phyloP scores from a whole-genome alignment of 2,329 filamentous ascomycete species.

The Fusarium sarcochroum region DNA sequence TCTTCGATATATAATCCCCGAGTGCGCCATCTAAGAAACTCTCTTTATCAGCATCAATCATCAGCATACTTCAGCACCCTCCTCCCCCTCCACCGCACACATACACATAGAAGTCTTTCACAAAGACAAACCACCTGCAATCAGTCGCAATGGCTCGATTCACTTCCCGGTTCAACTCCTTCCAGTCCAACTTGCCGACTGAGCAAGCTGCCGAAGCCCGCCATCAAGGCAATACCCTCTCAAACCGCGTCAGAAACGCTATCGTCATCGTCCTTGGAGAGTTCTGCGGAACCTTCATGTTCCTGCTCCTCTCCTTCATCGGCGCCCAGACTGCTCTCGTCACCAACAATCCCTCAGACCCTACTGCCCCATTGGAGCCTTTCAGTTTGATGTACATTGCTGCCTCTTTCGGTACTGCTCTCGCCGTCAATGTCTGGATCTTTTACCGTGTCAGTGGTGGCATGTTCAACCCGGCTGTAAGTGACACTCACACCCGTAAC shows the following conservation, averaged over 20 bases:
- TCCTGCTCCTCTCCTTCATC: constrained; percentile 62
- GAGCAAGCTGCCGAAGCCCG: constrained; percentile 24
- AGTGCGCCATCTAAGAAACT: constrained; percentile 17
- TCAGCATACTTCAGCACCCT: constrained; percentile 1
- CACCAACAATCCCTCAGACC: constrained; percentile 49
- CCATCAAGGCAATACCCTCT: constrained; percentile 13
- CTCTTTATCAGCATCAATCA: constrained; percentile 10
- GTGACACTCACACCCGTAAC: constrained; percentile 34
- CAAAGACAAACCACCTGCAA: not conserved
- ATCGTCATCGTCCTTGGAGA: constrained; percentile 62
- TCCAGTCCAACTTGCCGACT: constrained; percentile 30
- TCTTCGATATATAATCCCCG: constrained; percentile 34
- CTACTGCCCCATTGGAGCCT: constrained; percentile 50
- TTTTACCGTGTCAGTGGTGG: constrained; percentile 69
- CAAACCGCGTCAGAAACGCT: constrained; percentile 50
- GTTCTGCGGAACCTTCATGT: constrained; percentile 68
- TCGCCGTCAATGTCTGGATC: constrained; percentile 69
- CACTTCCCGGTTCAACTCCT: constrained; percentile 10
- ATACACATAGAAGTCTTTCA: not conserved
- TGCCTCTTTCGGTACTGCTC: constrained; percentile 63
- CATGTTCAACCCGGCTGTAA: constrained; percentile 66
- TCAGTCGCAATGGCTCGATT: constrained; percentile 31
- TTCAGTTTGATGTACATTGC: constrained; percentile 64
- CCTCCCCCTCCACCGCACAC: not conserved
- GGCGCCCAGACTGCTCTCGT: constrained; percentile 57